Base-by-base conservation (phyloP, 2,329 filamentous ascomycete species). In the Corniculantispora saksenae region DNA sequence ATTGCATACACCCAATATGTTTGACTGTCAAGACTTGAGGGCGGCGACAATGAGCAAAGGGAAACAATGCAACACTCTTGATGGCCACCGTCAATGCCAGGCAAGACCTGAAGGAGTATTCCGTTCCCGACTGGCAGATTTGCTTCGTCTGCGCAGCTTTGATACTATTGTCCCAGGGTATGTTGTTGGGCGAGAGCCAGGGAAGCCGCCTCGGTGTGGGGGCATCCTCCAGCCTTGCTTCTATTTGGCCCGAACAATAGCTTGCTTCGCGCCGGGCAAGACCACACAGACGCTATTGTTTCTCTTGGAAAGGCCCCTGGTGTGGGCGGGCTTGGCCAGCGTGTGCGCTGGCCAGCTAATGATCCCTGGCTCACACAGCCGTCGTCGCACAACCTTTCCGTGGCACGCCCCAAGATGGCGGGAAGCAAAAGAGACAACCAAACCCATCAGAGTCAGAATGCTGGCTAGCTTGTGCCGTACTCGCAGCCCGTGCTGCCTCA, bases 291-390 rank as follows among this genome's bases (percentile, higher is more conserved):
- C 58, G 32, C 48, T 55, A 47, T 55, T 62, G 50, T 48, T 48
- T 59, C 60, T 40, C 53, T 47, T 29, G 29, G 48, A 25, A 62
- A n/a, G n/a, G n/a, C n/a, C n/a, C 32, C 29, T 10, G 23, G 48
- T 29, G 48, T 35, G 59, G 47, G 59, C 29, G 58, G 38, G 47
- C 50, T 45, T 62, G 48, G 51, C 50, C 60, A 62, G 21, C 51
- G 60, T 51, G 55, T 38, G 47, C 48, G 8, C 54, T 53, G 25
- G 13, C 51, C 55, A 47, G 60, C 60, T 47, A 62, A 29, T 43
- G 19, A 47, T 56, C 60, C 60, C 60, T 62, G 48, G 25, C 25
- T 62, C 48, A 47, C 50, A 45, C 60, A 62, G 50, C 50, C 60
- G 50, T 62, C 60, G 50, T 62, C 40, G 35, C 60, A 62, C 60